Base-by-base conservation (phyloP, 352 stramenopile genomes). In the Phytophthora idaei region DNA sequence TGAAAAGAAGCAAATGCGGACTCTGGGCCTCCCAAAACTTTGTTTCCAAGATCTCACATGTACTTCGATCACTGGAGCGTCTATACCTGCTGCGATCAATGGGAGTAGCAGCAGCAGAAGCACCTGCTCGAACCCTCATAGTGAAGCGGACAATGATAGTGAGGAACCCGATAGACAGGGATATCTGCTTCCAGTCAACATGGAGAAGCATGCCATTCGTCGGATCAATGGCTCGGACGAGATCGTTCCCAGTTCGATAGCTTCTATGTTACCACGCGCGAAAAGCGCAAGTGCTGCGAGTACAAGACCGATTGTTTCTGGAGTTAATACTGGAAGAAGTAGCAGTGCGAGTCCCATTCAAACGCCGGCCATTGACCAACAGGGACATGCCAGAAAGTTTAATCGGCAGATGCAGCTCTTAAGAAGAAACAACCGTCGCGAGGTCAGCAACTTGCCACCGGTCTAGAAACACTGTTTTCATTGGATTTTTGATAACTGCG, bases 1-100 rank as follows among this genome's bases (percentile, higher is more conserved):
- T 10, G 82, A 93, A 34, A 91, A 89, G 69, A 91, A 91, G 55
- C 76, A 88, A 37, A 78, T 90, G 53, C 74, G 78, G 0, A 56
- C 67, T 1, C 75, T 93, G n/a, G 85, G 81, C 0, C 47, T 67
- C 3, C 74, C 84, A 7, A 83, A 80, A 27, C 54, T 87, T 2
- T 86, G 81, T 31, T 81, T 74, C 41, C 71, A 81, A 39, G 82
- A 92, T 53, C 49, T 68, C 39, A 14, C 9, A 0, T 17, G 10
- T n/a, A n/a, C 36, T 3, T 17, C 36, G 36, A n/a, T 12, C 4
- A 41, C 39, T 14, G 37, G 17, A 9, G 36, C 36, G 10, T 7
- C 52, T 14, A 5, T 54, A 32, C 21, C 28, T 8, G 29, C 39
- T 11, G 14, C 45, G 4, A 31, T 31, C 7, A 71, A 47, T 14